Base-by-base conservation (phyloP, 2,329 filamentous ascomycete genomes). In the Colletotrichum sp. region DNA sequence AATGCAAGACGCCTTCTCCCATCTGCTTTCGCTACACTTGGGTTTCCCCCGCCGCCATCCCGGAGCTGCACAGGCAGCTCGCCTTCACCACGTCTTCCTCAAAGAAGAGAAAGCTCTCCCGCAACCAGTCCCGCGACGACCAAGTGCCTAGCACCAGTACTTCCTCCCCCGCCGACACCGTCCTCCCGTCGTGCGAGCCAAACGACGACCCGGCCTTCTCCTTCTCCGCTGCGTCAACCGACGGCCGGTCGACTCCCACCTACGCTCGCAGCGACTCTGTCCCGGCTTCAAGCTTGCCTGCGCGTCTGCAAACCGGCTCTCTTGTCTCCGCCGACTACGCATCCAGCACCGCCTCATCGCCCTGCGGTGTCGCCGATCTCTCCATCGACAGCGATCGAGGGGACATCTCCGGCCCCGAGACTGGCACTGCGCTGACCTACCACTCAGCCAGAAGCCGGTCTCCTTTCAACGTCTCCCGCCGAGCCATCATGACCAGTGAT, bases 91-190 rank as follows among this genome's bases (percentile, higher is more conserved):
- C 92, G 92, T 93, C 92, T 92, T 93, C 91, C 88, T 89, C 87
- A 90, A 93, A 93, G 91, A 93, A 93, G 92, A 90, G 92, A 89
- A 93, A 91, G 90, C 90, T 93, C 81, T 88, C 87, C 75, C 78
- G 86, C 87, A 76, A 85, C 82, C 83, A 85, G 78, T 83, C 85
- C 79, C 83, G 84, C 82, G 86, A 89, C 83, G 82, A 84, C 77
- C 84, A 84, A 80, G 83, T 80, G 69, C 78, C 81, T 78, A 81
- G 79, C 63, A 75, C 81, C 77, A 81, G 79, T 62, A 75, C 77
- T 78, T 83, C 84, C n/a, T 85, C 83, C 60, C 84, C 87, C 76
- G 68, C 87, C 69, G 89, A 91, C 79, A 85, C 84, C 75, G 86
- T 88, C 78, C 83, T 90, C 73, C 87, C 86, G 80, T 92, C 90